Evolutionary conservation across 23 red algal genomes (phyloP).

Genomic region (Gracilaria vermiculophylla): DNA sequence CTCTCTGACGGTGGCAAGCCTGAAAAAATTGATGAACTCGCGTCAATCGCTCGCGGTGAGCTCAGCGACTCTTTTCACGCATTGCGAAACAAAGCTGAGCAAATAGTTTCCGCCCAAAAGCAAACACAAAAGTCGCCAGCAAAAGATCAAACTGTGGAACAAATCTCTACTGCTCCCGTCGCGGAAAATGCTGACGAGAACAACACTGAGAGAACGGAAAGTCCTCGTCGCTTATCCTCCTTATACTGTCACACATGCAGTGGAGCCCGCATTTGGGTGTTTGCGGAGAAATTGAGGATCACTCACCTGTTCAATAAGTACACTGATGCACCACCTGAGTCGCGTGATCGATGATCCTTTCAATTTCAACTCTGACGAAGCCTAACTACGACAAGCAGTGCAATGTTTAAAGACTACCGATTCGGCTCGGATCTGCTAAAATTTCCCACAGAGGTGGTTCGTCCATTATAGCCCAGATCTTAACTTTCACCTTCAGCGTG

Average conservation of each 20-base stretch:
- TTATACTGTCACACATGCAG: constrained; percentile 62
- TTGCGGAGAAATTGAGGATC: constrained; percentile 62
- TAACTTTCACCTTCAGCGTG: background rate
- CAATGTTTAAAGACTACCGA: background rate
- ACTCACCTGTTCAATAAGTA: constrained; percentile 39
- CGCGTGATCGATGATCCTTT: background rate
- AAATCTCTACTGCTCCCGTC: background rate
- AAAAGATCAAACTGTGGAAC: background rate
- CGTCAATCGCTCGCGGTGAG: constrained; percentile 4
- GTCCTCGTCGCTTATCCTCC: background rate
- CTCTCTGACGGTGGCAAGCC: constrained; percentile 50
- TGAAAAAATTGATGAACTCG: background rate
- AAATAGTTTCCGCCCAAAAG: background rate
- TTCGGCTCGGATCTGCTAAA: constrained; percentile 6
- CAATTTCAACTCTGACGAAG: background rate
- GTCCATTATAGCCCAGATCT: constrained; percentile 46
- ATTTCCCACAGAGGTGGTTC: constrained; percentile 42
- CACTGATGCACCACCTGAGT: constrained; percentile 27
- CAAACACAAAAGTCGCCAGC: background rate
- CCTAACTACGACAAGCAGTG: background rate
- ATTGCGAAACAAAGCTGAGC: background rate
- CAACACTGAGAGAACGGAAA: background rate
- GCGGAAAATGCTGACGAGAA: background rate
- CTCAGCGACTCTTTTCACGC: background rate
- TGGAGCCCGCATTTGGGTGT: constrained; percentile 72